These are phyloP conservation scores for Naegleria lovaniensis DNA, from an alignment of 208 protist species.

Conservation along the genomic window DNA sequence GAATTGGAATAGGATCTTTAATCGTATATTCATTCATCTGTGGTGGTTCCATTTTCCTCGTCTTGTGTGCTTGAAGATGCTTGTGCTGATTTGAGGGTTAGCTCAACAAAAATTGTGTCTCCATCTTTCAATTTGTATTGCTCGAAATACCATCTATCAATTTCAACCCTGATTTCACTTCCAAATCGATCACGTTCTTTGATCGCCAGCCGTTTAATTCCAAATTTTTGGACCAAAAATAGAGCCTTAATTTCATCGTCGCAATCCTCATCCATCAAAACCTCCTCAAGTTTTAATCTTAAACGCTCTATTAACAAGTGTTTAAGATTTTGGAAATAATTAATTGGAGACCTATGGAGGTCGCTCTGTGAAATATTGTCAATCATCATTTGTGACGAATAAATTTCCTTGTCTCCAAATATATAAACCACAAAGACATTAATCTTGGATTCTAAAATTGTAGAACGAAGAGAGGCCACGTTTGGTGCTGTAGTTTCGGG, in stretches of 20 bases:
- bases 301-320: not conserved
- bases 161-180: not conserved
- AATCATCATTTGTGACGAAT: not conserved
- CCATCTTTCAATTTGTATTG: not conserved
- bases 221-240: not conserved
- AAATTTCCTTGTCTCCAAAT: too few species aligned
- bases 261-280: not conserved
- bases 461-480: not conserved
- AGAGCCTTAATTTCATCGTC: not conserved
- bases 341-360: not conserved
- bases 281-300: not conserved
- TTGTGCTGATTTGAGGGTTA: not conserved
- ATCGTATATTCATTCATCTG: too few species aligned
- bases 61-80: too few species aligned
- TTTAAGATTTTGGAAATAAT: not conserved
- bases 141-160: not conserved
- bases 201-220: not conserved
- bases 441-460: not conserved
- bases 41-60: too few species aligned
- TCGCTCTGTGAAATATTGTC: not conserved
- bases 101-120: not conserved
- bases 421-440: not conserved
- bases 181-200: not conserved
- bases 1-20: too few species aligned
- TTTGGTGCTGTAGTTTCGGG: not conserved